These are phyloP conservation scores for Cryphonectria radicalis DNA, from an alignment of 2,329 filamentous ascomycete species.

Conservation along the genomic window DNA sequence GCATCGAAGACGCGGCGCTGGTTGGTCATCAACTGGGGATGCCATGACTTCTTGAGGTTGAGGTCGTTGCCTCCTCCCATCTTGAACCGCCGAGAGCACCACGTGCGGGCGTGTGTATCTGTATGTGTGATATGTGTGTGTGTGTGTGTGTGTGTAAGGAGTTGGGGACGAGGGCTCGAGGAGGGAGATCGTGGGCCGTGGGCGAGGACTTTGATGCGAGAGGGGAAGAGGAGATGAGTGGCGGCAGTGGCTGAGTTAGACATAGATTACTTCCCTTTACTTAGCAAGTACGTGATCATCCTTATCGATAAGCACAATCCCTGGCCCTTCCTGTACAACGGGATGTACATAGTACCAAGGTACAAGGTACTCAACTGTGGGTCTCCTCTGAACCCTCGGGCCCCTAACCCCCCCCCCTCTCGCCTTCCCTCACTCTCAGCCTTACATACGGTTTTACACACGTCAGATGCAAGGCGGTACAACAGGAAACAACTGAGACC, in stretches of 20 bases:
- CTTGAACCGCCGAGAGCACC: slow-evolving; percentile 40
- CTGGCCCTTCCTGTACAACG: too few relatives aligned
- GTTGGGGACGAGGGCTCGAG: not conserved
- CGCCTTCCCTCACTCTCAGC: not conserved
- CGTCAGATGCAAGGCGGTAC: slow-evolving; percentile 1
- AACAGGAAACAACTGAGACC: not conserved
- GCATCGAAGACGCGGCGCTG: slow-evolving; percentile 89
- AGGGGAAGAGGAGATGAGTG: slow-evolving; percentile 16
- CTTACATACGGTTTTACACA: not conserved
- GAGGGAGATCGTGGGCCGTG: not conserved
- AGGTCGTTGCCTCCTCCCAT: slow-evolving; percentile 87
- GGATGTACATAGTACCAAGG: too few relatives aligned
- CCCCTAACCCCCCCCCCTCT: too few relatives aligned
- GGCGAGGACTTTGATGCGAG: not conserved
- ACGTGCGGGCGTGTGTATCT: not conserved
- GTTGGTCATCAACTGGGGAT: slow-evolving; percentile 88
- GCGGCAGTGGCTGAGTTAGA: slow-evolving; percentile 17
- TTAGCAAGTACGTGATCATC: not conserved
- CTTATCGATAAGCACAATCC: slow-evolving; percentile 6
- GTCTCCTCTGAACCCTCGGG: not conserved
- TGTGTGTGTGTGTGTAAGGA: too few relatives aligned
- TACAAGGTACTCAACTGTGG: not conserved
- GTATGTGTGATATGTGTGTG: not conserved
- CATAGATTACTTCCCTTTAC: too few relatives aligned
- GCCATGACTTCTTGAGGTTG: slow-evolving; percentile 94